phyloP scores from a whole-genome alignment of 768 basidiomycete genomes.

The Lentinula sp. region DNA sequence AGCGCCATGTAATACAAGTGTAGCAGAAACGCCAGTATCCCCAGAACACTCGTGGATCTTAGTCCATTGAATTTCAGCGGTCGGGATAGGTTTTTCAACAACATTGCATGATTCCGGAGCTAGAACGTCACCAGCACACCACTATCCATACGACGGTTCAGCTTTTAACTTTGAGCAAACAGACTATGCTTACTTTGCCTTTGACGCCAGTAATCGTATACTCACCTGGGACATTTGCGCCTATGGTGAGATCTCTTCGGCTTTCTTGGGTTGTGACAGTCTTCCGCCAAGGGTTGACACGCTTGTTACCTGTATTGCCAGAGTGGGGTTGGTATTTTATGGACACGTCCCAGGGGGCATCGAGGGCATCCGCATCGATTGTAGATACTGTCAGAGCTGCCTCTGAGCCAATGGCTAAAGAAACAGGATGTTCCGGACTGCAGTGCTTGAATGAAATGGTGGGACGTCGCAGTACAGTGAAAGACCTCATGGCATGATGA shows the following conservation, averaged over 20 bases:
- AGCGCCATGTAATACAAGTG: constrained; percentile 80
- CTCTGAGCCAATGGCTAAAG: constrained; percentile 67
- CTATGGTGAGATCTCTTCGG: constrained; percentile 38
- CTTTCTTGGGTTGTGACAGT: constrained; percentile 44
- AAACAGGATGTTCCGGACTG: constrained; percentile 60
- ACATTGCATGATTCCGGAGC: constrained; percentile 80
- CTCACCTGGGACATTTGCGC: constrained; percentile 62
- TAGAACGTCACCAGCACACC: constrained; percentile 78
- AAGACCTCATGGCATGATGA: constrained; percentile 48
- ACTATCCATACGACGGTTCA: constrained; percentile 24
- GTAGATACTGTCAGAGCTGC: constrained; percentile 48
- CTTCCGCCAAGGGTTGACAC: constrained; percentile 58
- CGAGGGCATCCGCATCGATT: constrained; percentile 49
- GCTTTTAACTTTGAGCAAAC: not conserved
- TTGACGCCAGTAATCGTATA: constrained; percentile 67
- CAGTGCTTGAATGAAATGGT: constrained; percentile 70
- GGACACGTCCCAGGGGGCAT: constrained; percentile 63
- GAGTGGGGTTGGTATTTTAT: constrained; percentile 53
- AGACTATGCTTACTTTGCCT: constrained; percentile 48
- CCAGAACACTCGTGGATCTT: constrained; percentile 89
- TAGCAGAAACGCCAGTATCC: constrained; percentile 87
- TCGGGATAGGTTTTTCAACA: constrained; percentile 67
- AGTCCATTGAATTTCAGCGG: constrained; percentile 83
- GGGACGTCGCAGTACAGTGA: constrained; percentile 68
- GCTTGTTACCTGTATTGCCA: constrained; percentile 27